Evolutionary conservation across 305 asterid genomes (phyloP).

Genomic region (Ruellia speciosa): DNA sequence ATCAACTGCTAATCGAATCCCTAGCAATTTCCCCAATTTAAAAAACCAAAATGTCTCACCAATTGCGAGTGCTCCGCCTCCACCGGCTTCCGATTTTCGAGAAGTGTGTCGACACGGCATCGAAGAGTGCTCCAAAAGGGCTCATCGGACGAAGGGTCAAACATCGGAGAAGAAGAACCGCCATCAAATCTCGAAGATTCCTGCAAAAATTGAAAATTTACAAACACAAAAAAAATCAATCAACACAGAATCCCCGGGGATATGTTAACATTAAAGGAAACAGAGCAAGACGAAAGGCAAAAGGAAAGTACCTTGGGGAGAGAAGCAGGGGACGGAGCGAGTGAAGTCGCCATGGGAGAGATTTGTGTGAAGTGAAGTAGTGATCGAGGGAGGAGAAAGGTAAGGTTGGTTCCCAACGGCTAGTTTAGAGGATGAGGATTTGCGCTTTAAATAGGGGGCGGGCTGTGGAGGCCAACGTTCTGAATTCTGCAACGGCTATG

Average conservation of each 20-base stretch:
- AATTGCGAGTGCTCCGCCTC: constrained; percentile 21
- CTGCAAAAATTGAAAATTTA: constrained; percentile 25
- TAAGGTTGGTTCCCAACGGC: too few species aligned
- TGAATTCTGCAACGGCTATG: constrained; percentile 30
- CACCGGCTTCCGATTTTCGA: constrained; percentile 45
- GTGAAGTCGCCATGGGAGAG: constrained; percentile 55
- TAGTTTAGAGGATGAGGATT: too few species aligned
- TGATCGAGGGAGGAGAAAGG: constrained; percentile 26
- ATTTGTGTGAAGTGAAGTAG: constrained; percentile 36
- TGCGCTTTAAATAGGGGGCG: constrained; percentile 20
- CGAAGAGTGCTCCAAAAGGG: constrained; percentile 77
- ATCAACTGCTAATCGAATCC: not conserved
- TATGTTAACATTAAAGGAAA: not conserved
- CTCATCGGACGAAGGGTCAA: constrained; percentile 78
- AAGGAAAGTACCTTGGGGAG: constrained; percentile 37
- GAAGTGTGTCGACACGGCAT: constrained; percentile 57
- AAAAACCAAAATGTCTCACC: constrained; percentile 22
- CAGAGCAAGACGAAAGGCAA: constrained; percentile 3
- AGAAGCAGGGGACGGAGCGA: constrained; percentile 49
- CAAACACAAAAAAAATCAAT: not conserved
- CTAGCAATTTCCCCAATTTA: not conserved
- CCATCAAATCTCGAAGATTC: constrained; percentile 34
- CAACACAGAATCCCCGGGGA: not conserved
- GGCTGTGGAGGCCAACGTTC: constrained; percentile 42
- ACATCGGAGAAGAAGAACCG: constrained; percentile 32